phyloP scores from a whole-genome alignment of 306 rosid species.

The Cicer pinnatifidum region DNA sequence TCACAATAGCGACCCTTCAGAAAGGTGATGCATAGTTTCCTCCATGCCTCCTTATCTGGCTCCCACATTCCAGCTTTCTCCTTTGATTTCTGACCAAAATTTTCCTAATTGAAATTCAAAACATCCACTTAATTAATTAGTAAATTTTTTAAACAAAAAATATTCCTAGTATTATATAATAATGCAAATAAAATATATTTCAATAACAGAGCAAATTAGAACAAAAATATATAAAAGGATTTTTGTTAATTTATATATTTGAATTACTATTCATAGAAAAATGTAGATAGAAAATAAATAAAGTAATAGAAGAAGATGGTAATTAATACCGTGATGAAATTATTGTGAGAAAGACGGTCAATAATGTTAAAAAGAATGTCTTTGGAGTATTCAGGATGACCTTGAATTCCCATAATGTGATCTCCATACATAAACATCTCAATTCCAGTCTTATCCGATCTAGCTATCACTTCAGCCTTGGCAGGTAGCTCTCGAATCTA shows the following conservation, averaged over 20 bases:
- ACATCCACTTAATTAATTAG: neutral
- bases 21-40: conserved; percentile 67
- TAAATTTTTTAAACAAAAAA: neutral
- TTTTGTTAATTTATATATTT: too few species aligned
- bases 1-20: conserved; percentile 68
- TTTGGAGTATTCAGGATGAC: conserved; percentile 88
- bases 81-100: conserved; percentile 54
- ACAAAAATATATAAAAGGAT: too few species aligned
- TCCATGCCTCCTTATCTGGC: conserved; percentile 84
- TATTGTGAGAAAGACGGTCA: conserved; percentile 64
- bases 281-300: neutral
- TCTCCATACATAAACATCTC: conserved; percentile 85
- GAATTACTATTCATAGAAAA: too few species aligned
- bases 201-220: too few species aligned
- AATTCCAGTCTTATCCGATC: conserved; percentile 88
- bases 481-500: conserved; percentile 81
- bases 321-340: conserved; percentile 57
- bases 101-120: conserved; percentile 50
- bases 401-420: conserved; percentile 94
- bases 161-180: too few species aligned
- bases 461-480: conserved; percentile 78
- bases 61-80: conserved; percentile 54
- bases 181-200: too few species aligned
- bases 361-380: conserved; percentile 86
- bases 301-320: neutral